These are phyloP conservation scores for Kodamaea anthophila DNA, from an alignment of 1,139 yeast species.

Conservation along the genomic window DNA sequence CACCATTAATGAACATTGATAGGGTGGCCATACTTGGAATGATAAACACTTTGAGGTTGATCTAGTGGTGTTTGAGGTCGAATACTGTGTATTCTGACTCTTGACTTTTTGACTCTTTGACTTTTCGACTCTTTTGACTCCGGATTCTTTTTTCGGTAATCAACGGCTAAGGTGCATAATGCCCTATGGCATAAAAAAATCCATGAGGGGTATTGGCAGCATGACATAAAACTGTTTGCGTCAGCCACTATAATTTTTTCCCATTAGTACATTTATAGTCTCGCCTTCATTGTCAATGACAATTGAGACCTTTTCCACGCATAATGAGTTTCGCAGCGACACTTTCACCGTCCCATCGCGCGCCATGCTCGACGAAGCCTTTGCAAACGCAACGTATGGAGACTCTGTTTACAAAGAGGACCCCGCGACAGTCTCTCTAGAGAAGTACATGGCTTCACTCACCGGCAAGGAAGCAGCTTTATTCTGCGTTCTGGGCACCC, in stretches of 20 bases:
- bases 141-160: no score
- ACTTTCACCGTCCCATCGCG: conserved; percentile 42
- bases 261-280: no score
- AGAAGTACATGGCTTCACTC: conserved; percentile 56
- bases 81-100: no score
- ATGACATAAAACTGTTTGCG: not conserved
- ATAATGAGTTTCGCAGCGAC: conserved; percentile 54
- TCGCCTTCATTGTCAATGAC: no score
- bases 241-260: no score
- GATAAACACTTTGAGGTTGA: no score
- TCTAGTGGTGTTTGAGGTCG: no score
- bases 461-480: conserved; percentile 83
- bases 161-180: no score
- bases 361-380: conserved; percentile 34
- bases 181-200: conserved; percentile 1
- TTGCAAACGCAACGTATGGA: conserved; percentile 54
- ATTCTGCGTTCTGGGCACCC: conserved; percentile 84
- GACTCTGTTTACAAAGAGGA: conserved; percentile 91
- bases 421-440: conserved; percentile 58
- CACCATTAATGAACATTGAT: no score
- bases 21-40: no score
- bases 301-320: conserved; percentile 22
- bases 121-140: no score
- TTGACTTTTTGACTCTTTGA: no score
- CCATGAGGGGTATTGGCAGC: not conserved